Conservation (phyloP, 176 grass and related monocot species). For the Carex kokanica region DNA sequence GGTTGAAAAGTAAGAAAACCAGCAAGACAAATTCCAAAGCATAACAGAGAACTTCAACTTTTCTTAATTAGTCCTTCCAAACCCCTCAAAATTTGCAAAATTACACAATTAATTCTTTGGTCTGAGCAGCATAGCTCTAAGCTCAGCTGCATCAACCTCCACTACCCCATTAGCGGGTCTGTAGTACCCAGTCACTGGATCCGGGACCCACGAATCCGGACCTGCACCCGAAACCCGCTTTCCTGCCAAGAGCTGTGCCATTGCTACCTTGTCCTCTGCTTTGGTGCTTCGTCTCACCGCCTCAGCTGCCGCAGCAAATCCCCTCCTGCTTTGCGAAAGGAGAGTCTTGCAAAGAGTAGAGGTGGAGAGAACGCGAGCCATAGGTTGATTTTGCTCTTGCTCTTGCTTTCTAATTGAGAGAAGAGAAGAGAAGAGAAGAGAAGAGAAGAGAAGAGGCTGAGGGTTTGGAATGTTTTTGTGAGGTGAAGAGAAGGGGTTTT, state of each 20-base stretch:
- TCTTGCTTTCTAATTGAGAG: not conserved
- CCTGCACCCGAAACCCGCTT: not conserved
- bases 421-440: not conserved
- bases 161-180: conserved; percentile 38
- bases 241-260: conserved; percentile 33
- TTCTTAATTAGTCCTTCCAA: not conserved
- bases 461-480: not conserved
- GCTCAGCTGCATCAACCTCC: conserved; percentile 55
- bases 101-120: not conserved
- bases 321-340: conserved; percentile 5
- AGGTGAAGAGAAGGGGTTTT: not conserved
- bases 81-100: not conserved
- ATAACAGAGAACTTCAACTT: not conserved
- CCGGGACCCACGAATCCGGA: conserved; percentile 51
- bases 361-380: conserved; percentile 50
- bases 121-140: conserved; percentile 51
- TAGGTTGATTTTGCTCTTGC: not conserved
- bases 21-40: too few relatives aligned
- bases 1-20: not conserved
- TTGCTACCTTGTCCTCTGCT: conserved; percentile 24
- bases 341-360: conserved; percentile 24
- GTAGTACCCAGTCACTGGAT: conserved; percentile 74
- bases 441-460: too few relatives aligned
- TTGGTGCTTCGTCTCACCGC: conserved; percentile 31
- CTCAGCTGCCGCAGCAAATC: conserved; percentile 43